These are phyloP conservation scores for Lactarius vividus DNA, from an alignment of 768 basidiomycete genomes.

Conservation along the genomic window DNA sequence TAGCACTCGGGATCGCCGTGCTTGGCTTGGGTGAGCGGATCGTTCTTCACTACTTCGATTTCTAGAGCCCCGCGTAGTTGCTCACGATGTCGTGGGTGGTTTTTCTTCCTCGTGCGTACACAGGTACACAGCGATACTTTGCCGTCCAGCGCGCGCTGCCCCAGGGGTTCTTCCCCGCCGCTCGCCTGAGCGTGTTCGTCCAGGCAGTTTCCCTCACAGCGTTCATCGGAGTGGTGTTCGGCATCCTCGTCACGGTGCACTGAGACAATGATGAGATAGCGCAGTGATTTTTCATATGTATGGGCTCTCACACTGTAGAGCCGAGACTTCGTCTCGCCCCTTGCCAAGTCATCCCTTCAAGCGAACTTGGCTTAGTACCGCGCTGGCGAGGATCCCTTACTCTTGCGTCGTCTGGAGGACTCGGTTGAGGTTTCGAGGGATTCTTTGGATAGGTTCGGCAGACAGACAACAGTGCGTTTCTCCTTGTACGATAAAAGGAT, in stretches of 20 bases:
- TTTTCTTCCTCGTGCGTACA: not conserved
- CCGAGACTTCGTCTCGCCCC: not conserved
- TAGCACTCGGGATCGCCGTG: constrained; percentile 38
- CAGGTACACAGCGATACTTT: constrained; percentile 42
- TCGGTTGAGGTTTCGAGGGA: not conserved
- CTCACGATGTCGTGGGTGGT: not conserved
- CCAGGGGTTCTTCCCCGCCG: constrained; percentile 42
- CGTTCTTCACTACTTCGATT: not conserved
- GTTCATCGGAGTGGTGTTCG: constrained; percentile 40
- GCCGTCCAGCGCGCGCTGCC: constrained; percentile 39
- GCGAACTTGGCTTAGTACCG: not conserved
- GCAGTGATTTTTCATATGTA: not conserved
- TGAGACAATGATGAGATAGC: not conserved
- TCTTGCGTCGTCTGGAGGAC: not conserved
- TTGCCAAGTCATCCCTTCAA: not conserved
- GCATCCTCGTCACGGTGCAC: constrained; percentile 34
- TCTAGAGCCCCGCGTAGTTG: not conserved
- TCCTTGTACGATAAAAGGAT: not conserved
- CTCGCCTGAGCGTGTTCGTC: constrained; percentile 36
- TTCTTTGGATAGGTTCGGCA: not conserved
- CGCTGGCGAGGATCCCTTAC: not conserved
- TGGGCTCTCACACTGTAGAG: not conserved
- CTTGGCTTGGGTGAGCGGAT: constrained; percentile 35
- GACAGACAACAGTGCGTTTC: not conserved
- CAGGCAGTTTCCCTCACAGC: constrained; percentile 35